phyloP scores from a whole-genome alignment of 1,139 yeast genomes.

The Suhomyces bolitotheri region DNA sequence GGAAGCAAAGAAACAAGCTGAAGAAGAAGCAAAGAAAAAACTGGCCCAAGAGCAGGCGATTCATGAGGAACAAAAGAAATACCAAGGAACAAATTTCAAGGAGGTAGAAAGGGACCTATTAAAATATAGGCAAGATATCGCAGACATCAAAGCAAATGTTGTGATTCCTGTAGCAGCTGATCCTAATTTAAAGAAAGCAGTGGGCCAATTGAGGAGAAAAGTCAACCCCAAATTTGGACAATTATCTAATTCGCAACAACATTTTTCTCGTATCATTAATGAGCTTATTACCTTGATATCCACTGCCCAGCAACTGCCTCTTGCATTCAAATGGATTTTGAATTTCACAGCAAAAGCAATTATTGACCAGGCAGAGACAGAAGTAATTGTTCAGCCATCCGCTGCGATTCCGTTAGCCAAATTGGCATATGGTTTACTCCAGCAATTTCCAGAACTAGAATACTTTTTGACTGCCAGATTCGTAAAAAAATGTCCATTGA shows the following conservation, averaged over 20 bases:
- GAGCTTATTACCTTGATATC: conserved; percentile 54
- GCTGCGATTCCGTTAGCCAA: conserved; percentile 81
- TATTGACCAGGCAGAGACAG: conserved; percentile 91
- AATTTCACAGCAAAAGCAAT: conserved; percentile 83
- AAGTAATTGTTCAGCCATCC: conserved; percentile 75
- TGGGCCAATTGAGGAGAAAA: conserved; percentile 57
- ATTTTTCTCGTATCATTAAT: conserved; percentile 51
- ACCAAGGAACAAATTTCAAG: conserved; percentile 33
- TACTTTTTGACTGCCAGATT: conserved; percentile 75
- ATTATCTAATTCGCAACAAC: conserved; percentile 67
- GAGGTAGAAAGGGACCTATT: conserved; percentile 48
- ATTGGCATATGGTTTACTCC: conserved; percentile 56
- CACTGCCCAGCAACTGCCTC: conserved; percentile 44
- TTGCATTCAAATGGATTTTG: conserved; percentile 69
- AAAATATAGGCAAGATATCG: conserved; percentile 56
- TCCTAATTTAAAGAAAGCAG: conserved; percentile 43
- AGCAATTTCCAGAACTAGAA: conserved; percentile 62
- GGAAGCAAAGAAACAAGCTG: conserved; percentile 16
- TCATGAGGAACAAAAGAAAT: conserved; percentile 15
- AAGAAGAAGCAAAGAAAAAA: conserved; percentile 15
- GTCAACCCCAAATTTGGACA: conserved; percentile 92
- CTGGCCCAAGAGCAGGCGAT: conserved; percentile 20
- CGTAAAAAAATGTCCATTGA: conserved; percentile 85
- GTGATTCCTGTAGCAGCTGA: conserved; percentile 48
- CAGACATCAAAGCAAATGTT: conserved; percentile 58